Evolutionary conservation across 371 early-diverging fungal genomes (phyloP), one percentile per base, ranked within the genome.

Genomic region (Mortierella sp.): DNA sequence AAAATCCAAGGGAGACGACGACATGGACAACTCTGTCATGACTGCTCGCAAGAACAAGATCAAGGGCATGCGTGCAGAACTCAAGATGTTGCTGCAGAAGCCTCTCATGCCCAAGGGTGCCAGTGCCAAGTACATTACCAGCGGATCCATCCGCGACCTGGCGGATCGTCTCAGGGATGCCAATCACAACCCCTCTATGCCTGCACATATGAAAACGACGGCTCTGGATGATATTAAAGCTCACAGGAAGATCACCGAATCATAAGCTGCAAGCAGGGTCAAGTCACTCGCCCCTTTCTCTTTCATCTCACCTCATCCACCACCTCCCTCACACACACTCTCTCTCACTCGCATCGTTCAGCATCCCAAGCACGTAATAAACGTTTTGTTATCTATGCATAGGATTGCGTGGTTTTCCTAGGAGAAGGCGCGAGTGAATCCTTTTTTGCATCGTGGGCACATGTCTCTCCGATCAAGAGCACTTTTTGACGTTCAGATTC

Each of bases 81-180:
- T 96, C 41, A 80, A 76, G 46, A 79, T 73, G 21, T 58, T 94
- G 67, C 61, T 95, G 30, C 72, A 83, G 21, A 80, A 85, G 50
- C 85, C 89, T 46, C 78, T 94, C 60, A 65, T 95, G 48, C 93
- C 94, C n/a, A 81, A 85, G 52, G 93, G 94, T 34, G 82, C 90
- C 1, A 90, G 89, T 6, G 80, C 81, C 10, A 87, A 87, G 60
- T 96, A 93, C 64, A 78, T 94, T 56, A 93, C 96, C 1, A 84
- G 93, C 61, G 83, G 90, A 50, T 67, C 82, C 27, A 82, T 90
- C 47, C 71, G 86, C 30, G 89, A 89, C 58, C 81, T 91, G 49
- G 89, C 87, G 5, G 87, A 88, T 39, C 82, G 89, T 23, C 67
- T 92, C 27, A 63, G 86, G 53, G 83, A 89, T 34, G 60, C 26